Conservation (phyloP, 2,329 filamentous ascomycete genomes). For the Diaporthe caulivora region DNA sequence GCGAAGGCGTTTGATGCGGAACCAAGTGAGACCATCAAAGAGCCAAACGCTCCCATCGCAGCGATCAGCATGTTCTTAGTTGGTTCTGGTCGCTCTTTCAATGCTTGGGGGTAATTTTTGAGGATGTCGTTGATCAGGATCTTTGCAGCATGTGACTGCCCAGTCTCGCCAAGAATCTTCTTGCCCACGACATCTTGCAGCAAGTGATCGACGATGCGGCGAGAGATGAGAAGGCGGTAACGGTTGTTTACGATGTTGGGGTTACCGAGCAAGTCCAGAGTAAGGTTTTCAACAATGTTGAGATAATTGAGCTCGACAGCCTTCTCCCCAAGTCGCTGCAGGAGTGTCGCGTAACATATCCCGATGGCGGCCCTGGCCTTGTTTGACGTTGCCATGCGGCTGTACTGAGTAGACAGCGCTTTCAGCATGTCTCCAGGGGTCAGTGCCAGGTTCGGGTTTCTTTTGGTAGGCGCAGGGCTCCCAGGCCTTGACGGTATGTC, state of each 20-base stretch:
- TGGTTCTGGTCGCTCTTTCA: conserved; percentile 89
- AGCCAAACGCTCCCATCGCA: conserved; percentile 81
- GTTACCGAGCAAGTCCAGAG: conserved; percentile 83
- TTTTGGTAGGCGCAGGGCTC: conserved; percentile 79
- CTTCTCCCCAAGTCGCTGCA: conserved; percentile 83
- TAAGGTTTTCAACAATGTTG: conserved; percentile 83
- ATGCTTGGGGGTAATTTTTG: conserved; percentile 92
- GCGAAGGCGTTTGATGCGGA: conserved; percentile 84
- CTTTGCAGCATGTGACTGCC: conserved; percentile 85
- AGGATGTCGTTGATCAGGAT: conserved; percentile 87
- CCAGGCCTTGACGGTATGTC: conserved; percentile 75
- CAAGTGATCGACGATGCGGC: conserved; percentile 86
- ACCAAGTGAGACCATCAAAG: conserved; percentile 83
- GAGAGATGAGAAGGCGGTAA: conserved; percentile 86
- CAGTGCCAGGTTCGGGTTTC: conserved; percentile 78
- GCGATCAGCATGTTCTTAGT: conserved; percentile 87
- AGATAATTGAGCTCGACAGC: conserved; percentile 87
- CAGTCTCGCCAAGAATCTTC: conserved; percentile 88
- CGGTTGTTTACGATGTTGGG: conserved; percentile 83
- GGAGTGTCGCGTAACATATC: conserved; percentile 85
- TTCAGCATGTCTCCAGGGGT: conserved; percentile 83
- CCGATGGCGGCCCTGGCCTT: conserved; percentile 85
- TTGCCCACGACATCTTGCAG: conserved; percentile 86
- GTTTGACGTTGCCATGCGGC: conserved; percentile 82
- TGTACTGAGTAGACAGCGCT: conserved; percentile 84